Conservation (phyloP, 805 yeast genomes). For the Kodamaea kakaduensis region DNA sequence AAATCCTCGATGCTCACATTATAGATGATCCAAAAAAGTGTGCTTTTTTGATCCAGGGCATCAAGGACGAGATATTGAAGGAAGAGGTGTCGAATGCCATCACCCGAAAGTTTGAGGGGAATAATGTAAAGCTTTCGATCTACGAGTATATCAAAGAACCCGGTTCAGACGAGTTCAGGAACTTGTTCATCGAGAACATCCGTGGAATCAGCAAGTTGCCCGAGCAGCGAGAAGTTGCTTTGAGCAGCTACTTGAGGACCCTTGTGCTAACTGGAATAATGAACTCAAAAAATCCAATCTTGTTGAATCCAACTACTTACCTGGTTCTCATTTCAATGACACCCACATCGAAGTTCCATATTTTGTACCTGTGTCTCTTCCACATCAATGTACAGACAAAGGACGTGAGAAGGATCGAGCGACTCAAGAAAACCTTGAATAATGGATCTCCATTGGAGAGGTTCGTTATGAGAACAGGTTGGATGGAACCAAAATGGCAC, state of each 20-base stretch:
- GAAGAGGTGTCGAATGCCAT: conserved; percentile 17
- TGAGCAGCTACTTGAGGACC: conserved; percentile 19
- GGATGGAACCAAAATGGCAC: conserved; percentile 35
- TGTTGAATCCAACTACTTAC: conserved; percentile 16
- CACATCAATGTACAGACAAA: conserved; percentile 30
- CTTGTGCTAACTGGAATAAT: conserved; percentile 21
- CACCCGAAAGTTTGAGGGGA: conserved; percentile 14
- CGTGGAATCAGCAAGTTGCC: conserved; percentile 12
- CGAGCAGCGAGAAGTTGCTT: conserved; percentile 7
- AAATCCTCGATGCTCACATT: conserved; percentile 28
- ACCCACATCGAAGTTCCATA: conserved; percentile 16
- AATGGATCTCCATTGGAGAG: conserved; percentile 30
- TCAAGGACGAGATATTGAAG: conserved; percentile 18
- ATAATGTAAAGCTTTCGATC: conserved; percentile 24
- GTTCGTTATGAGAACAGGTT: conserved; percentile 35
- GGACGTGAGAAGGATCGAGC: conserved; percentile 12
- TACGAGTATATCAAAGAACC: conserved; percentile 27
- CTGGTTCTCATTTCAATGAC: conserved; percentile 15
- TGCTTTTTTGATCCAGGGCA: conserved; percentile 17
- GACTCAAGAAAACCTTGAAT: conserved; percentile 21
- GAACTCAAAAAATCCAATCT: conserved; percentile 20
- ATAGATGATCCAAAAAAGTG: conserved; percentile 23
- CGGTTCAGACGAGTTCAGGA: conserved; percentile 13
- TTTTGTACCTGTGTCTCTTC: conserved; percentile 29
- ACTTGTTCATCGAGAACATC: conserved; percentile 17